These are phyloP conservation scores for Tricholoma sp. DNA, from an alignment of 768 basidiomycete species.

Conservation along the genomic window DNA sequence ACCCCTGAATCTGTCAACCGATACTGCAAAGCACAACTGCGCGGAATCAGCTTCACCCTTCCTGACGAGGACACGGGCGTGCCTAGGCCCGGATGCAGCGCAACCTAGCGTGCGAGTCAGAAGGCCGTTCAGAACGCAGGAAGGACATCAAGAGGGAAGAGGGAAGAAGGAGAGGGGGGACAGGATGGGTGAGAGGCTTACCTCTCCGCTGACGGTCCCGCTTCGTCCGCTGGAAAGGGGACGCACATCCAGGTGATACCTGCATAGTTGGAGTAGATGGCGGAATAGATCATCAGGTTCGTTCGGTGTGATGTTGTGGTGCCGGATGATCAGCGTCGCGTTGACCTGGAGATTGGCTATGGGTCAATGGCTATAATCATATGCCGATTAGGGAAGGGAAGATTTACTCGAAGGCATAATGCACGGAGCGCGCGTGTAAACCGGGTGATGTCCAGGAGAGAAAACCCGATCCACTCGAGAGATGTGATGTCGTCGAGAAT, in stretches of 20 bases:
- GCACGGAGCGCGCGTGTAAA: slow-evolving; percentile 58
- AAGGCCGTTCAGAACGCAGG: background rate
- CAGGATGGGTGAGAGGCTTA: slow-evolving; percentile 29
- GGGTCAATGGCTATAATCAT: background rate
- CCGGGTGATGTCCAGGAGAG: slow-evolving; percentile 44
- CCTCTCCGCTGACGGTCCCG: slow-evolving; percentile 76
- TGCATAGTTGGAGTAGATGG: slow-evolving; percentile 54
- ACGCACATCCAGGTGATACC: slow-evolving; percentile 68
- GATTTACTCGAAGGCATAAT: slow-evolving; percentile 48
- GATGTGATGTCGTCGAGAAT: slow-evolving; percentile 68
- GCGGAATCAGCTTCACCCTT: slow-evolving; percentile 38
- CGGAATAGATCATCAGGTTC: slow-evolving; percentile 60
- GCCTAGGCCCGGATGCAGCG: slow-evolving; percentile 54
- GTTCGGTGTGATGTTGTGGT: slow-evolving; percentile 52
- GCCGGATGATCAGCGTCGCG: slow-evolving; percentile 56
- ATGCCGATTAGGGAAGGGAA: background rate
- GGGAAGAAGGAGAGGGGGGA: too few species aligned
- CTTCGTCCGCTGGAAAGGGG: slow-evolving; percentile 73
- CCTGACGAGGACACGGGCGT: slow-evolving; percentile 14
- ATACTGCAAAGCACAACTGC: slow-evolving; percentile 64
- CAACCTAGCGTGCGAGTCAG: slow-evolving; percentile 35
- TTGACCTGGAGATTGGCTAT: slow-evolving; percentile 30
- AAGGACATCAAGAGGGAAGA: background rate
- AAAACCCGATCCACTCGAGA: slow-evolving; percentile 68
- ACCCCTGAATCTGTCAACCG: slow-evolving; percentile 60